Base-by-base conservation (phyloP, 1,284 basidiomycete species). In the Polyporus tsugae region DNA sequence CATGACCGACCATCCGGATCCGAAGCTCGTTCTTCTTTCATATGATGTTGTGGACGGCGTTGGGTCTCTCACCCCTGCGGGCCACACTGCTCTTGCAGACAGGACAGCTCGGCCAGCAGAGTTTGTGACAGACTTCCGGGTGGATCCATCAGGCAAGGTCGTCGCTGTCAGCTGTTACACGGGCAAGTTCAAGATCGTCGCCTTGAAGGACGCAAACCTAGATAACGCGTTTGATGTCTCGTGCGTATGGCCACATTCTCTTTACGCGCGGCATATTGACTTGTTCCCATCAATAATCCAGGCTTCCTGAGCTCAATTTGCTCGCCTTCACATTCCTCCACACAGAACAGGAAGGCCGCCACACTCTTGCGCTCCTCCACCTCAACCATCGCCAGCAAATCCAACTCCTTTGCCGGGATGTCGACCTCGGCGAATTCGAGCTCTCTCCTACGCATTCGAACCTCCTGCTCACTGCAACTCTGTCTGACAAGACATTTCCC, bases 221-320 rank as follows among this genome's bases (percentile, higher is more conserved):
- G 80, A 82, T n/a, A 76, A 79, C 6, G 86, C 91, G 42, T 89
- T 88, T 70, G 92, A 94, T 75, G 83, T 86, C 67, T 84, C 86
- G 93, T 94, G 75, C 74, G 91, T 83, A 64, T 63, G 10, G 36
- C 33, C 46, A 13, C 25, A 66, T n/a, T 22, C 65, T 35, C 15
- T 52, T n/a, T 41, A 17, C 25, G 39, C 29, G 6, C 46, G 61
- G 10, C 49, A 58, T 17, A 53, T 46, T 22, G 52, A 55, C 22
- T 46, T 61, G 66, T 25, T 61, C 53, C 62, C 73, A 25, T 60
- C 44, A 53, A 19, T 38, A 46, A 33, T 36, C 15, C 72, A 96
- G 94, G 63, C 77, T 95, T 46, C 86, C 89, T 6, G 94, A 96
- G 75, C 80, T 93, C 66, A 95, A 91, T 73, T 81, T 97, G 3